Percentiles rank a stretch among this genome's conserved stretches.
Evolutionary conservation across 2,329 filamentous ascomycete species (phyloP).

Genomic region (Lachnellula subtilissima): DNA sequence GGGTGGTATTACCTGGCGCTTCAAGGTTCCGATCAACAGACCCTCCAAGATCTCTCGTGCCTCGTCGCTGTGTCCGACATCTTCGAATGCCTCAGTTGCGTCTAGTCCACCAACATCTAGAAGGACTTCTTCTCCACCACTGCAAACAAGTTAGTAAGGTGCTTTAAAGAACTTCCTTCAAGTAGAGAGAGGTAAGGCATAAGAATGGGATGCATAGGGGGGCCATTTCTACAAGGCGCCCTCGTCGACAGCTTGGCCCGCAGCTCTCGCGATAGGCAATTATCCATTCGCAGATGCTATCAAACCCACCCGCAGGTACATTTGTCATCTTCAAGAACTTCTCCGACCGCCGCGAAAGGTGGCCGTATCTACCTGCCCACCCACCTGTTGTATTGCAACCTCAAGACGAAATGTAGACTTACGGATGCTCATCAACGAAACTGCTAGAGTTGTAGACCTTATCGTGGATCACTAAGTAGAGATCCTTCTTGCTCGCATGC

Average conservation of each 20-base stretch:
- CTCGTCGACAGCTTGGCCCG: not conserved
- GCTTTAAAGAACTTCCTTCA: not conserved
- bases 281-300: not conserved
- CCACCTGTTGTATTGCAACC: not conserved
- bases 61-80: conserved; percentile 98
- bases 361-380: not conserved
- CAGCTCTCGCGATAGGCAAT: not conserved
- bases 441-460: conserved; percentile 88
- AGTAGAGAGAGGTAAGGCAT: not conserved
- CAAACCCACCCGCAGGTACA: not conserved
- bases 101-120: conserved; percentile 95
- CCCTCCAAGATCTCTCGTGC: conserved; percentile 86
- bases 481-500: conserved; percentile 91
- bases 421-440: conserved; percentile 97
- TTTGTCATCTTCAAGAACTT: not conserved
- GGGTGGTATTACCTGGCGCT: conserved; percentile 63
- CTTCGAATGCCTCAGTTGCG: conserved; percentile 96
- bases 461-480: conserved; percentile 88
- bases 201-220: conserved; percentile 9
- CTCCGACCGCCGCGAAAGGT: not conserved
- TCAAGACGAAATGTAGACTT: conserved; percentile 36
- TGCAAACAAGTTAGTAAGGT: conserved; percentile 36
- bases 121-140: conserved; percentile 96
- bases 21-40: conserved; percentile 69
- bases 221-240: not conserved